These are phyloP conservation scores for Backusella tarrabulga DNA, from an alignment of 192 early-diverging fungal species.

Conservation along the genomic window DNA sequence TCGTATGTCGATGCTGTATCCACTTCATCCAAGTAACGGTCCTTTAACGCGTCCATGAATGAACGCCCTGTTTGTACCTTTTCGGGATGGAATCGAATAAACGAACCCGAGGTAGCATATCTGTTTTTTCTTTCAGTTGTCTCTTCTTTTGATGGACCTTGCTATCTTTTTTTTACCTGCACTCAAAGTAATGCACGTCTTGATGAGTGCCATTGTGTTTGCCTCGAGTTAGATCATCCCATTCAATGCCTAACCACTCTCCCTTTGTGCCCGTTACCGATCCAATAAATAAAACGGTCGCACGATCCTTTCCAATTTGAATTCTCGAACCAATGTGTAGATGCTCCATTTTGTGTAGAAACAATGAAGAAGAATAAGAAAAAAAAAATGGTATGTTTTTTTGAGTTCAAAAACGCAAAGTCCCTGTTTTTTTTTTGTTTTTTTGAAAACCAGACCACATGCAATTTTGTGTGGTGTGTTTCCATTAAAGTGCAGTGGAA, in stretches of 20 bases:
- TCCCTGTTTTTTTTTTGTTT: too few relatives aligned
- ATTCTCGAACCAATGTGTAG: conserved; percentile 40
- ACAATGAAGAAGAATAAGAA: not conserved
- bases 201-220: conserved; percentile 60
- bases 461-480: too few relatives aligned
- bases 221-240: conserved; percentile 57
- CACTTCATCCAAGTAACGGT: conserved; percentile 39
- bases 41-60: conserved; percentile 41
- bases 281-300: conserved; percentile 53
- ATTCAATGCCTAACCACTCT: conserved; percentile 64
- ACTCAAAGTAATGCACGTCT: conserved; percentile 51
- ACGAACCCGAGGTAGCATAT: conserved; percentile 49
- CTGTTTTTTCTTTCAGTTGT: not conserved
- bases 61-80: conserved; percentile 43
- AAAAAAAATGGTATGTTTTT: not conserved
- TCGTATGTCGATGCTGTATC: conserved; percentile 6
- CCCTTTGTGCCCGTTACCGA: conserved; percentile 41
- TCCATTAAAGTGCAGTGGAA: too few relatives aligned
- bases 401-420: not conserved
- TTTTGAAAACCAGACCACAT: too few relatives aligned
- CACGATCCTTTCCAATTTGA: conserved; percentile 38
- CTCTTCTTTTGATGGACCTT: not conserved
- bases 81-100: conserved; percentile 44
- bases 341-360: not conserved
- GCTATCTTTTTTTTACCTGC: conserved; percentile 30